Percentiles rank a stretch among this genome's conserved stretches.
Conservation (phyloP, 2,329 filamentous ascomycete species). For the Penicillium sp. region DNA sequence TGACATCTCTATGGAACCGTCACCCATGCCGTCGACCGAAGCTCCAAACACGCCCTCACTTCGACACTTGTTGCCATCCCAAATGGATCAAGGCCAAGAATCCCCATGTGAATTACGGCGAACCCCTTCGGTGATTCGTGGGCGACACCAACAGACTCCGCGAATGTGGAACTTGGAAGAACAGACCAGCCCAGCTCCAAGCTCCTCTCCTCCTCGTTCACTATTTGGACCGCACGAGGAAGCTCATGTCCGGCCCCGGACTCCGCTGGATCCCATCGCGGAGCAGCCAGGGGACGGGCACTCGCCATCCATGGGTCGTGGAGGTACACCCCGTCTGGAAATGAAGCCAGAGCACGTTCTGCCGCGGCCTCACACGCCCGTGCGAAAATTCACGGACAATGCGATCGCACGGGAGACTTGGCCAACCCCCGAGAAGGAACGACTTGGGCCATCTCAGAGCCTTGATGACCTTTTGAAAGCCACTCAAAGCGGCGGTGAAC, state of each 20-base stretch:
- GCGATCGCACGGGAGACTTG: constrained; percentile 26
- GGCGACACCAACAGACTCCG: constrained; percentile 24
- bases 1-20: constrained; percentile 36
- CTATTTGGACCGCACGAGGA: constrained; percentile 29
- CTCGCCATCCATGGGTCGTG: constrained; percentile 35
- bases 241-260: constrained; percentile 32
- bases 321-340: constrained; percentile 30
- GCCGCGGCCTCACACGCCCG: constrained; percentile 26
- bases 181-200: constrained; percentile 11
- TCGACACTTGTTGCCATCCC: constrained; percentile 13
- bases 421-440: constrained; percentile 24
- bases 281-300: constrained; percentile 40
- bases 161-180: constrained; percentile 29
- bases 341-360: constrained; percentile 38
- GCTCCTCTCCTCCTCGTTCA: constrained; percentile 27
- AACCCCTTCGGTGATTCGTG: constrained; percentile 34
- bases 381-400: constrained; percentile 31
- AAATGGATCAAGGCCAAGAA: constrained; percentile 13
- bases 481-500: constrained; percentile 27
- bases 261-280: constrained; percentile 47
- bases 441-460: constrained; percentile 3
- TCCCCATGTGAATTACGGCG: constrained; percentile 27
- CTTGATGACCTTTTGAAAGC: constrained; percentile 23
- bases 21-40: constrained; percentile 29
- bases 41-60: constrained; percentile 10